A percentile compares a stretch with the other conserved stretches of the same genome.
These are phyloP conservation scores for Dendrobium chrysotoxum DNA, from an alignment of 106 monocot genomes.

Conservation along the genomic window DNA sequence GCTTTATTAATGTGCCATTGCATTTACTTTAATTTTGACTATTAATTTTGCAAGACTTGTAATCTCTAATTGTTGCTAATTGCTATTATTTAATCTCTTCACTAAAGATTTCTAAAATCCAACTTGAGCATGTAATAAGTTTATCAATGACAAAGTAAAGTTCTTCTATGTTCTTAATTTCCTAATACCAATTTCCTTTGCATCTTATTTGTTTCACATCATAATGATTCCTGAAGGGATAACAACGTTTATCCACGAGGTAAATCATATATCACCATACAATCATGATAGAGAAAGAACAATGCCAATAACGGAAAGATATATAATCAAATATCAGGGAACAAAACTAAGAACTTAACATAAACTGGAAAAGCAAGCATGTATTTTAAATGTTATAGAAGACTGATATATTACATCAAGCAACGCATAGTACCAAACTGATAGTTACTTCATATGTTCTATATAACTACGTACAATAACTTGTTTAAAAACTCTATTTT, in stretches of 20 bases:
- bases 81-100: too few relatives aligned
- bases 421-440: background rate
- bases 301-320: background rate
- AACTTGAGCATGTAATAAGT: too few relatives aligned
- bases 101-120: too few relatives aligned
- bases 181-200: too few relatives aligned
- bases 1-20: too few relatives aligned
- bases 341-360: background rate
- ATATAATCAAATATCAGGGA: too few relatives aligned
- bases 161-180: too few relatives aligned
- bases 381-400: background rate
- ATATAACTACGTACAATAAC: background rate
- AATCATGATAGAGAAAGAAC: background rate
- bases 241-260: background rate
- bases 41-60: too few relatives aligned
- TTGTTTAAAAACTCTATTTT: background rate
- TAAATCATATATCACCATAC: background rate
- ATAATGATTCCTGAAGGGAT: background rate
- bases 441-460: background rate
- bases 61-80: too few relatives aligned
- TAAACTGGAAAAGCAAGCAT: background rate
- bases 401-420: background rate
- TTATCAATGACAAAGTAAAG: too few relatives aligned
- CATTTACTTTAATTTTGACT: too few relatives aligned
- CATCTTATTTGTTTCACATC: too few relatives aligned